Percentiles rank a stretch among this genome's conserved stretches.
Evolutionary conservation across 75 land plant genomes (phyloP).

Genomic region (Pinus albicaulis): DNA sequence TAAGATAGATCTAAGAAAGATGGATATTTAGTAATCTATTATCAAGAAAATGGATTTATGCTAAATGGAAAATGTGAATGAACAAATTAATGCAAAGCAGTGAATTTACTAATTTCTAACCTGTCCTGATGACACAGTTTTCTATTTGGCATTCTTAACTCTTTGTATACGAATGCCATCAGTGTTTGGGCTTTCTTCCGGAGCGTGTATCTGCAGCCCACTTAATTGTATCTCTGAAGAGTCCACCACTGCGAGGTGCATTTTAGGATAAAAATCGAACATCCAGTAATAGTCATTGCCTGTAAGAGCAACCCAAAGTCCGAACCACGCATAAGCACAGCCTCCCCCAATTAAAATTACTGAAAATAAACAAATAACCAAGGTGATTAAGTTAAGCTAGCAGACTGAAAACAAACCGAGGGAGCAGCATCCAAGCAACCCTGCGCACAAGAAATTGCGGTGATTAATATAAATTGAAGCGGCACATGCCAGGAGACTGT

Average conservation of each 20-base stretch:
- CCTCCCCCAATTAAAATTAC: neutral
- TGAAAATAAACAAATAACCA: neutral
- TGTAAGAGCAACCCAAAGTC: neutral
- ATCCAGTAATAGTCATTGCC: slow-evolving; percentile 5
- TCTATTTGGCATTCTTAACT: slow-evolving; percentile 13
- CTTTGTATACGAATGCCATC: slow-evolving; percentile 43
- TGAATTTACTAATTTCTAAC: neutral
- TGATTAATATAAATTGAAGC: too few relatives aligned
- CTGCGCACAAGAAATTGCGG: too few relatives aligned
- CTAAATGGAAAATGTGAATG: too few relatives aligned
- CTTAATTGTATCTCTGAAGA: slow-evolving; percentile 17
- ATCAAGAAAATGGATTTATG: too few relatives aligned
- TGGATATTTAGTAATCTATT: too few relatives aligned
- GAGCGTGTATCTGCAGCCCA: slow-evolving; percentile 25
- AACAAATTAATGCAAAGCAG: too few relatives aligned
- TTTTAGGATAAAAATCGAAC: slow-evolving; percentile 13
- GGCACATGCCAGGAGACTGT: too few relatives aligned
- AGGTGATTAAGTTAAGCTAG: neutral
- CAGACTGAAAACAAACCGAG: neutral
- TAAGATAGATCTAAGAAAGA: too few relatives aligned
- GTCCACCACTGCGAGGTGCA: slow-evolving; percentile 26
- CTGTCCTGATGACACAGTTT: slow-evolving; percentile 16
- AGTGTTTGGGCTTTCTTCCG: slow-evolving; percentile 42
- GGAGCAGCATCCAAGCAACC: too few relatives aligned
- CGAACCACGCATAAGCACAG: neutral